Base-by-base conservation (phyloP, 768 basidiomycete genomes). In the Cubamyces lactineus region DNA sequence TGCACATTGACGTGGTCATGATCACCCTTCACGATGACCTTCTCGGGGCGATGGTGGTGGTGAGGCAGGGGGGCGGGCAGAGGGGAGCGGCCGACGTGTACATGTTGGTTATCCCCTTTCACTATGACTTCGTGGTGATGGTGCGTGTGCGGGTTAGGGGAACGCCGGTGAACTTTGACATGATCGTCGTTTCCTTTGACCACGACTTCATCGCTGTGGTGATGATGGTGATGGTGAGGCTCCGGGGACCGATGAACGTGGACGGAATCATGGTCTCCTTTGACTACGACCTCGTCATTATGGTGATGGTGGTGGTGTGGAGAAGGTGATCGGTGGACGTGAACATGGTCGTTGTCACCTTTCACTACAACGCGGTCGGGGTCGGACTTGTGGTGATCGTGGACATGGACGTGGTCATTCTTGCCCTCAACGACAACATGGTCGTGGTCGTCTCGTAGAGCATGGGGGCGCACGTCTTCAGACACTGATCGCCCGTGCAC, bases 81-180 rank as follows among this genome's bases (percentile, higher is more conserved):
- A 2, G 34, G 45, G 15, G 45, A 48, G 3, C 45, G 46, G 5
- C 45, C n/a, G 15, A 67, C 63, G 57, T 73, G 48, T 30, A 70
- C 68, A 15, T 64, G 67, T 24, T 72, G 69, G 42, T 69, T 30
- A 47, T 69, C 59, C 47, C 71, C 72, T 19, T 60, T 59, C 38
- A 72, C 63, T 42, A 63, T 45, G 17, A 63, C 56, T 23, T 40
- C 40, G 53, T 54, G 53, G 11, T 51, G 59, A 39, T 54, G 64
- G 19, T 57, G 45, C 3, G 5, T 5, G 30, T 57, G 57, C 34
- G 51, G 64, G 39, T 49, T 28, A 21, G 17, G 56, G 17, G 42
- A 39, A 46, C 56, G 60, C 7, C 56, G 54, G 43, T 57, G 61
- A 13, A 45, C 30, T 16, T 38, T 48, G 53, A 52, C 55, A 56